Conservation (phyloP, 148 eudicot genomes). For the Heliosperma pusillum region DNA sequence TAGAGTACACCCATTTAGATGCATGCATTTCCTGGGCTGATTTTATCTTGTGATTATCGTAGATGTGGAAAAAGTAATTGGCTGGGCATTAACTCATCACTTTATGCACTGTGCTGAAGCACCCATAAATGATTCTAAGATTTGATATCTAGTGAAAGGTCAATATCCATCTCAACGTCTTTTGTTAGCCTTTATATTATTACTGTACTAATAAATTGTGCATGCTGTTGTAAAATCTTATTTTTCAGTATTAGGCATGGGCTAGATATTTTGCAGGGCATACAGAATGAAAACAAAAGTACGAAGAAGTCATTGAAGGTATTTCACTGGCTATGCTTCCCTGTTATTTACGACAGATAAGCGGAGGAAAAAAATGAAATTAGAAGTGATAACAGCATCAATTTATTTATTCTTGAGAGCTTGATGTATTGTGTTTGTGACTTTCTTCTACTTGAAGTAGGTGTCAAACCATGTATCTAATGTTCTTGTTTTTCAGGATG, state of each 20-base stretch:
- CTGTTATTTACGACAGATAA: not conserved
- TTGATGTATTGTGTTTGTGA: not conserved
- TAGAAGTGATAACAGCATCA: not conserved
- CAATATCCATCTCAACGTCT: not conserved
- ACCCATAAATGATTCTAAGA: slow-evolving; percentile 49
- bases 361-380: not conserved
- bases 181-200: not conserved
- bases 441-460: not conserved
- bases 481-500: slow-evolving; percentile 54
- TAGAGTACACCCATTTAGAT: not conserved
- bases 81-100: slow-evolving; percentile 93
- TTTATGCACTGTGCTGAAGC: slow-evolving; percentile 61
- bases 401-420: not conserved
- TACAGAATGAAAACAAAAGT: slow-evolving; percentile 77
- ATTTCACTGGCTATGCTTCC: not conserved
- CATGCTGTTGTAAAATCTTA: not conserved
- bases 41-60: slow-evolving; percentile 14
- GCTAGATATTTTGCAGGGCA: slow-evolving; percentile 59
- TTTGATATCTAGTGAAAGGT: slow-evolving; percentile 76
- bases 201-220: not conserved
- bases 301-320: slow-evolving; percentile 90
- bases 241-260: slow-evolving; percentile 69
- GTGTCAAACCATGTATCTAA: not conserved
- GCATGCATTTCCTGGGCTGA: not conserved
- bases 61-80: slow-evolving; percentile 82